Base-by-base conservation (phyloP, 768 basidiomycete genomes). In the Collybiopsis confluens region DNA sequence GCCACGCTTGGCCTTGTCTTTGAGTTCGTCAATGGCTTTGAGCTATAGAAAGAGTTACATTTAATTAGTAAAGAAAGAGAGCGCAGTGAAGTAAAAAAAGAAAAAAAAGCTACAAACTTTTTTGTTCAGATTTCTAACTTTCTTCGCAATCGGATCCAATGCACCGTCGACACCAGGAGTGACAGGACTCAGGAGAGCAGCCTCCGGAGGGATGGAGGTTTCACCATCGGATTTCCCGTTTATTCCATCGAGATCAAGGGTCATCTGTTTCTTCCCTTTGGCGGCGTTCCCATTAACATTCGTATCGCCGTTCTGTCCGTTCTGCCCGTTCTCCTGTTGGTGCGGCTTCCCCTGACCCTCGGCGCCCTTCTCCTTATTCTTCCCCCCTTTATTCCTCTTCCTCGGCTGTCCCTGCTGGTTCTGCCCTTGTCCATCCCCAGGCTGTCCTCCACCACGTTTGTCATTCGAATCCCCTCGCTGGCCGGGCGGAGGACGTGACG, bases 21-120 rank as follows among this genome's bases (percentile, higher is more conserved):
- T 98, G 46, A 99, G 82, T 64, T 98, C 95, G 20, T 98, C 93
- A 60, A 99, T 98, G n/a, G 96, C 96, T 68, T 97, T 98, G 59
- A 99, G 78, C 94, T 97, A n/a, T n/a, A n/a, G n/a, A n/a, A n/a
- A n/a, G n/a, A n/a, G n/a, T 30, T 7, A 55, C 26, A 5, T 27
- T 16, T 8, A 41, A 16, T 8, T 2, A 20, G 38, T 41, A 13
- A 37, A 21, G 35, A 23, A 10, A n/a, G 20, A 21, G 0, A 38
- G n/a, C n/a, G n/a, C 35, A 47, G 20, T 47, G 26, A 35, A 20
- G 7, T 24, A 5, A 8, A 35, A 16, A 15, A 3, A 47, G 10
- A 3, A n/a, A n/a, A n/a, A 16, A 35, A 7, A 2, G 40, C 47
- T 15, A 68, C 79, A 35, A 37, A 89, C 94, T 86, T 97, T 99